phyloP scores from a whole-genome alignment of 2,329 filamentous ascomycete species.

The Ascomycota sp. region DNA sequence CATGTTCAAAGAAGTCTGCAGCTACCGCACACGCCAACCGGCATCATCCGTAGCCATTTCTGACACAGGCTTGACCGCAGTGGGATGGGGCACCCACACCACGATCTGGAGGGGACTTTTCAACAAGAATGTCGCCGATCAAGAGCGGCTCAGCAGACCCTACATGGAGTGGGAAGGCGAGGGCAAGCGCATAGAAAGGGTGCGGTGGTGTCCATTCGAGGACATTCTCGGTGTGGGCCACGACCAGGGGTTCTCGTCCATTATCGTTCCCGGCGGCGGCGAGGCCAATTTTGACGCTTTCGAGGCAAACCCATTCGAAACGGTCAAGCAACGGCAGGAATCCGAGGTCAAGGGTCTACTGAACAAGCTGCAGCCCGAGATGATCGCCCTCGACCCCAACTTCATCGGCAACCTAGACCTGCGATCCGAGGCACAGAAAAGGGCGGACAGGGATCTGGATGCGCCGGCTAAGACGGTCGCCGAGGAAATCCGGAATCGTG shows the following conservation, averaged over 20 bases:
- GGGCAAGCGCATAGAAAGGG: constrained; percentile 54
- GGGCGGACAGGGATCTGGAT: constrained; percentile 61
- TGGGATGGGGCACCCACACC: constrained; percentile 75
- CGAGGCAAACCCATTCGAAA: constrained; percentile 90
- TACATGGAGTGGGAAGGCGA: constrained; percentile 90
- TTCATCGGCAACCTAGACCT: constrained; percentile 77
- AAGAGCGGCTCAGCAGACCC: constrained; percentile 60
- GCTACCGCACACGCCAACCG: constrained; percentile 64
- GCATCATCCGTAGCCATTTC: constrained; percentile 71
- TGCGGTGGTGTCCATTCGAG: constrained; percentile 86
- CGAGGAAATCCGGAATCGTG: constrained; percentile 49
- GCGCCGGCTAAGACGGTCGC: constrained; percentile 33
- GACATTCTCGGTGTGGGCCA: constrained; percentile 77
- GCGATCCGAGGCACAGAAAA: constrained; percentile 52
- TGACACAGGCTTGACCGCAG: constrained; percentile 66
- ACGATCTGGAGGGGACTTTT: constrained; percentile 86
- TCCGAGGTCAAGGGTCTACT: constrained; percentile 71
- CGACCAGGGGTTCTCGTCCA: constrained; percentile 64
- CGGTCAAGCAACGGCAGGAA: constrained; percentile 75
- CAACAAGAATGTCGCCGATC: constrained; percentile 44
- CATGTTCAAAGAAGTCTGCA: constrained; percentile 81
- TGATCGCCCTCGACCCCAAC: constrained; percentile 86
- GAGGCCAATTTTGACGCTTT: constrained; percentile 91
- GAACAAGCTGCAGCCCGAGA: constrained; percentile 87
- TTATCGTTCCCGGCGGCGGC: constrained; percentile 83